Evolutionary conservation across 1,284 basidiomycete genomes (phyloP), one percentile per base, ranked within the genome.

Genomic region (Cerioporus squamosus): DNA sequence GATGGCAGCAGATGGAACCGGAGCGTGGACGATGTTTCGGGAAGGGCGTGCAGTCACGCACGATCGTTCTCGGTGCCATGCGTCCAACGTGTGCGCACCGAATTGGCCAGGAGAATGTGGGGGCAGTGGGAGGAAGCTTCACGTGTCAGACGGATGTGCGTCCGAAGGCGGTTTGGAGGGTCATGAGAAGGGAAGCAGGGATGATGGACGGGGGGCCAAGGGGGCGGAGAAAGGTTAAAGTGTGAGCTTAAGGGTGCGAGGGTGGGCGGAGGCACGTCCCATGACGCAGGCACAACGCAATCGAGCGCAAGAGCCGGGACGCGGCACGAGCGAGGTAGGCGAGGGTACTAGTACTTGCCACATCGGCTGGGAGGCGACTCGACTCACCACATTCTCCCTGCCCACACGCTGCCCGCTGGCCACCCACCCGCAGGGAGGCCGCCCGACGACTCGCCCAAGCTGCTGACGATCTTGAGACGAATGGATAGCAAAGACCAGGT

Each of bases 201-300:
- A 52, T 51, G 59, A 57, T 44, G 52, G 53, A 9, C 26, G 24
- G 53, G 20, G 56, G 51, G 56, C 62, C 61, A 59, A 54, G 56
- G 44, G n/a, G 59, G 55, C 59, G 62, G 62, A 55, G 47, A 57
- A 55, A 61, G 55, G 62, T 48, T 59, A 57, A 57, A 61, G 22
- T 5, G 57, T 45, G 45, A 18, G 44, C 24, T 20, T 39, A 44
- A 33, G 26, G 3, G 6, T 29, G 26, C 26, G 26, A 29, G 26
- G 26, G 26, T 29, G 26, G 45, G 50, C 33, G 43, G n/a, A 20
- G 43, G 49, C 44, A 59, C 59, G 61, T 61, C 64, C 55, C 64
- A 66, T 66, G 64, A 66, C 64, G 64, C 63, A 53, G 59, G 55
- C 57, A 63, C 61, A 40, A 24, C 60, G 62, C 60, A 61, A 60